These are phyloP conservation scores for Umbelopsis vinacea DNA, from an alignment of 192 early-diverging fungal genomes.

Conservation along the genomic window DNA sequence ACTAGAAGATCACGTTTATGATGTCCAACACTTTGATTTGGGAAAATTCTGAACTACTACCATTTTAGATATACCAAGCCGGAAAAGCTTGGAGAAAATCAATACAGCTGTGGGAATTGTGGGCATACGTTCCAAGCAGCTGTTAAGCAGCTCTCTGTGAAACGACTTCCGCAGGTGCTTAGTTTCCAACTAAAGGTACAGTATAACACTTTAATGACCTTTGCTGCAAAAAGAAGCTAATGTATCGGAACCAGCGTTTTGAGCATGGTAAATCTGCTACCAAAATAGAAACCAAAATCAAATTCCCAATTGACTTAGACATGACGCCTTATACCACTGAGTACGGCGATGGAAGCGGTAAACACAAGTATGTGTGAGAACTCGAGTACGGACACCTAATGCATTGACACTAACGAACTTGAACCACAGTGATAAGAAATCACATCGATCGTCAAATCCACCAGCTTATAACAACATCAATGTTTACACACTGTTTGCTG, in stretches of 20 bases:
- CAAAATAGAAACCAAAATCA: conserved; percentile 90
- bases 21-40: not conserved
- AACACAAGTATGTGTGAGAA: conserved; percentile 8
- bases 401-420: not conserved
- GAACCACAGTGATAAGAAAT: not conserved
- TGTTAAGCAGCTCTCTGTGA: conserved; percentile 88
- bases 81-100: conserved; percentile 72
- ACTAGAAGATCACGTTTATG: too few species aligned
- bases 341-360: conserved; percentile 5
- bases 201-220: not conserved
- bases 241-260: conserved; percentile 66
- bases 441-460: not conserved
- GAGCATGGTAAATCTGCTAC: conserved; percentile 70
- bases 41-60: too few species aligned
- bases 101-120: conserved; percentile 76
- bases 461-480: conserved; percentile 47
- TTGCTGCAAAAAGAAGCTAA: not conserved
- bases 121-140: conserved; percentile 60
- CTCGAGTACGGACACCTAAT: not conserved
- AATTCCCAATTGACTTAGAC: conserved; percentile 83
- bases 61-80: conserved; percentile 67
- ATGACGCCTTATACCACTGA: conserved; percentile 90
- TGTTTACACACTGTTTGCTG: conserved; percentile 87
- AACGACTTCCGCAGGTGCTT: conserved; percentile 84
- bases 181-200: conserved; percentile 88